Evolutionary conservation across 2,329 filamentous ascomycete genomes (phyloP).

Genomic region (Mollisiaceae sp.): DNA sequence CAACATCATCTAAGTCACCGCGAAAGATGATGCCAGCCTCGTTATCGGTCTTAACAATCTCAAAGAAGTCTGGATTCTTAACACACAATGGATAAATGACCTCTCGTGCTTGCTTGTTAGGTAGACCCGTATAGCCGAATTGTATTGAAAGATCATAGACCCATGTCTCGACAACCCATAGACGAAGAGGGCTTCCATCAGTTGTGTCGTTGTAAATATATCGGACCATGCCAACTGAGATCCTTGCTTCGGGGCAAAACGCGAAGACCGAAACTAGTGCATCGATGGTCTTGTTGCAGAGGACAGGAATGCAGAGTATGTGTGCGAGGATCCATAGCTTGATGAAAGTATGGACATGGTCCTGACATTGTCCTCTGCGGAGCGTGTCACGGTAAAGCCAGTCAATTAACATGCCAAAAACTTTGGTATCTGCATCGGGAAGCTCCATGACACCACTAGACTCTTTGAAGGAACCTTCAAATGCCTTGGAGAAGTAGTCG

Average conservation of each 20-base stretch:
- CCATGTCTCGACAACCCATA: background rate
- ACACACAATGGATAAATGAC: background rate
- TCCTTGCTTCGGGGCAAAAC: background rate
- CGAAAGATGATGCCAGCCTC: background rate
- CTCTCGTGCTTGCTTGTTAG: background rate
- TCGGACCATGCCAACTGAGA: background rate
- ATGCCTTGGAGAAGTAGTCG: conserved; percentile 20
- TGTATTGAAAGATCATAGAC: background rate
- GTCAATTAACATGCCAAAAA: conserved; percentile 12
- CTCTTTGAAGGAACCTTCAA: conserved; percentile 26
- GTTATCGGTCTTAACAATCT: background rate
- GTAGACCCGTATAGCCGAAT: background rate
- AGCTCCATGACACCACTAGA: conserved; percentile 18
- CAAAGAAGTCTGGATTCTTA: background rate
- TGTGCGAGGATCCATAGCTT: background rate
- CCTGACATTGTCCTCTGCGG: background rate
- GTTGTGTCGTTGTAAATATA: background rate
- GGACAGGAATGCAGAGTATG: background rate
- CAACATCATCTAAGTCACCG: background rate
- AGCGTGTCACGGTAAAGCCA: conserved; percentile 15
- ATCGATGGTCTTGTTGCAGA: background rate
- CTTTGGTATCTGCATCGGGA: conserved; percentile 11
- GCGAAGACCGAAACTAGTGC: background rate
- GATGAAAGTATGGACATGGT: background rate
- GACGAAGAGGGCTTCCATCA: background rate